phyloP scores from a whole-genome alignment of 257 asterid species.

The Fraxinus americana region DNA sequence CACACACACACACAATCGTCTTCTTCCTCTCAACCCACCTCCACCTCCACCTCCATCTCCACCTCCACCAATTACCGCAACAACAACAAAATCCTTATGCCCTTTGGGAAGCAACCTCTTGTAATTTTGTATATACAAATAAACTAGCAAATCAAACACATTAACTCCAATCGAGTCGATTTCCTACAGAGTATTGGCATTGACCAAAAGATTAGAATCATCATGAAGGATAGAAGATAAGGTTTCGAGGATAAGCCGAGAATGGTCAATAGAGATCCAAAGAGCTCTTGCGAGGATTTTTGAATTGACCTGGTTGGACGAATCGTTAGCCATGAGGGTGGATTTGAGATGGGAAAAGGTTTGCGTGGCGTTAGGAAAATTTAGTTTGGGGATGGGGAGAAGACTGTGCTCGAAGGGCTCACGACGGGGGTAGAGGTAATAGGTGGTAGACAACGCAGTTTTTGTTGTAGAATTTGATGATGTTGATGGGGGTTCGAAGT shows the following conservation, averaged over 20 bases:
- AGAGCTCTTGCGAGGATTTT: constrained; percentile 47
- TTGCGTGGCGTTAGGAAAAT: constrained; percentile 71
- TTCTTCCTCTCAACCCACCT: too few species aligned
- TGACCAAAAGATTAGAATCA: constrained; percentile 61
- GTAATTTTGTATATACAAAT: constrained; percentile 75
- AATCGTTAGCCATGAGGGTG: constrained; percentile 42
- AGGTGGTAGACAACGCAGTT: background rate
- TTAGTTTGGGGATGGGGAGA: constrained; percentile 74
- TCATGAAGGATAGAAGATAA: constrained; percentile 56
- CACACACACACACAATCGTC: too few species aligned
- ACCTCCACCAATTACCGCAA: too few species aligned
- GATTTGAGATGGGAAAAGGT: constrained; percentile 67
- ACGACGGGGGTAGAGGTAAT: constrained; percentile 67
- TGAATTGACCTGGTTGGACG: constrained; percentile 45
- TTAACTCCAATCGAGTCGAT: constrained; percentile 62
- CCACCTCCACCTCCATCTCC: constrained; percentile 17
- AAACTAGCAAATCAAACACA: constrained; percentile 75
- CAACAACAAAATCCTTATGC: constrained; percentile 72
- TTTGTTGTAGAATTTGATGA: constrained; percentile 3
- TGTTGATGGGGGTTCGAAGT: constrained; percentile 30
- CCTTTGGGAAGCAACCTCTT: constrained; percentile 25
- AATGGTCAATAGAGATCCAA: constrained; percentile 27
- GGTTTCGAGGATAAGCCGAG: constrained; percentile 63
- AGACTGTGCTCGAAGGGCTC: constrained; percentile 91
- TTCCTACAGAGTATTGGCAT: constrained; percentile 39